Evolutionary conservation across 2,329 filamentous ascomycete genomes (phyloP).

Genomic region (Claviceps lovelessii): DNA sequence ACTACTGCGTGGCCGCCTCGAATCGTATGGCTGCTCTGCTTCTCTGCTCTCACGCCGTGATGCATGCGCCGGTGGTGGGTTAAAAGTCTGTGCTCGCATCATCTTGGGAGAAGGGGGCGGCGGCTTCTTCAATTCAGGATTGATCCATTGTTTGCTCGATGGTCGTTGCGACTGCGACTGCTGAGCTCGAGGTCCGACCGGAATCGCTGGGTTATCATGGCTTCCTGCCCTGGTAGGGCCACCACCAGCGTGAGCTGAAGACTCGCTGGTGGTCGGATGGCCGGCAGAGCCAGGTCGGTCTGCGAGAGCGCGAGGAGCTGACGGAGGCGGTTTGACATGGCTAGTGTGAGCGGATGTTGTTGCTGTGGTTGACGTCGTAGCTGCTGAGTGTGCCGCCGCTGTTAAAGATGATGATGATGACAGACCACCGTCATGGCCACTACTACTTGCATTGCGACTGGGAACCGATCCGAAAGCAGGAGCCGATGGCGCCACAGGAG

Average conservation of each 20-base stretch:
- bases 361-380: not conserved
- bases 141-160: slow-evolving; percentile 47
- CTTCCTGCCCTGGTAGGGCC: slow-evolving; percentile 27
- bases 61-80: slow-evolving; percentile 24
- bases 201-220: slow-evolving; percentile 34
- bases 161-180: slow-evolving; percentile 33
- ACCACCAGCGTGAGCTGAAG: slow-evolving; percentile 23
- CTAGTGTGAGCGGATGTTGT: not conserved
- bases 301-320: slow-evolving; percentile 36
- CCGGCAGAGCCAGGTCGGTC: slow-evolving; percentile 34
- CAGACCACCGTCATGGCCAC: slow-evolving; percentile 14
- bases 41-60: slow-evolving; percentile 23
- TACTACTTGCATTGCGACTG: slow-evolving; percentile 23
- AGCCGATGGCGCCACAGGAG: slow-evolving; percentile 42
- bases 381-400: too few relatives aligned
- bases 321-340: slow-evolving; percentile 32
- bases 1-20: slow-evolving; percentile 37
- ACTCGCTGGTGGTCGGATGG: slow-evolving; percentile 11
- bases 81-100: slow-evolving; percentile 34
- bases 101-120: slow-evolving; percentile 37
- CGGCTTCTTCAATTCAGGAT: slow-evolving; percentile 35
- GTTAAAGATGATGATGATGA: not conserved
- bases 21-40: slow-evolving; percentile 21
- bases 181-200: slow-evolving; percentile 39
- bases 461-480: slow-evolving; percentile 44